Base-by-base conservation (phyloP, 169 alveolate genomes). In the Condylostoma magnum region DNA sequence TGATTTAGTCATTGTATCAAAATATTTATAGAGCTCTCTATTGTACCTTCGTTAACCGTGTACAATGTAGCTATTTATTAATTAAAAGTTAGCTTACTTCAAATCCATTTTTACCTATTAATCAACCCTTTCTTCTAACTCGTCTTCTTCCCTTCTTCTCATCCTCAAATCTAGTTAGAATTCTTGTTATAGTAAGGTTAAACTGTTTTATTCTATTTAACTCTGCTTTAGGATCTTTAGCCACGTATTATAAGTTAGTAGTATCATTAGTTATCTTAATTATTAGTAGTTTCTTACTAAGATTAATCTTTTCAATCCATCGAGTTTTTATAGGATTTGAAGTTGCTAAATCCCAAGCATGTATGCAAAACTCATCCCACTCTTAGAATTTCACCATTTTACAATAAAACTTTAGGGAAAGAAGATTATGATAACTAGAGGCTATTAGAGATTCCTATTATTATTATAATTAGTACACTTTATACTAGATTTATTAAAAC, bases 321-420 rank as follows among this genome's bases (percentile, higher is more conserved):
- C 58, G 10, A 18, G 58, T 50, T 8, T 8, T 10, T 10, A 10
- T 27, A 18, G 58, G 58, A 27, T 50, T 18, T 15, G 58, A 8
- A 12, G 58, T 12, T 8, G 58, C 58, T 18, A 50, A 27, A 15
- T 50, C 58, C 25, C 10, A 18, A 6, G 33, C 58, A 15, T 18
- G 10, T 8, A 50, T 18, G 6, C 31, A 12, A 18, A 50, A 50
- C 10, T 18, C 25, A 50, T 50, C 58, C 58, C 58, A 50, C 31
- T 50, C 58, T 18, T 50, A 6, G 58, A 50, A 50, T 18, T 50
- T 50, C 6, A 50, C 58, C 58, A 50, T 50, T 50, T 8, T n/a
- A n/a, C n/a, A n/a, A n/a, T n/a, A n/a, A n/a, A n/a, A n/a, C n/a
- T n/a, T n/a, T n/a, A n/a, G n/a, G n/a, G n/a, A n/a, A n/a, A n/a